Conservation (phyloP, 257 asterid genomes). For the Sherardia arvensis region DNA sequence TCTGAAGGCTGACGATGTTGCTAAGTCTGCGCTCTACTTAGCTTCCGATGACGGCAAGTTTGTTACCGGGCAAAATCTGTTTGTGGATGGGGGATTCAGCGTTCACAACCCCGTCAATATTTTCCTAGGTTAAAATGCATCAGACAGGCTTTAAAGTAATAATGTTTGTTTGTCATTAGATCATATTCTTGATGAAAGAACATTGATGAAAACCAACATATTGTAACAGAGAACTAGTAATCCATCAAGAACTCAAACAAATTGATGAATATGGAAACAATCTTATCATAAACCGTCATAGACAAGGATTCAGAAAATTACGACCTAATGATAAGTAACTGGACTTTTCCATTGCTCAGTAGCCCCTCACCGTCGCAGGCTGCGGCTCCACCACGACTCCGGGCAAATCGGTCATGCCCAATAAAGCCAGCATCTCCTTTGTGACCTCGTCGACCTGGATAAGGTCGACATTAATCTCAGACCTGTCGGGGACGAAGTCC, state of each 20-base stretch:
- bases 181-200: too few relatives aligned
- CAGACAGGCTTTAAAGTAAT: too few relatives aligned
- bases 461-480: slow-evolving; percentile 42
- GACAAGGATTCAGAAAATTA: neutral
- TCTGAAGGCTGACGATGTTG: slow-evolving; percentile 30
- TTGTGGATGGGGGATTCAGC: slow-evolving; percentile 48
- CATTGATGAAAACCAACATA: too few relatives aligned
- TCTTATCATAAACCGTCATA: neutral
- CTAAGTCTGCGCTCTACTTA: slow-evolving; percentile 42
- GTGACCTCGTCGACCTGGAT: slow-evolving; percentile 76
- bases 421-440: slow-evolving; percentile 37
- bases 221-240: too few relatives aligned
- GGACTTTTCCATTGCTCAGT: neutral
- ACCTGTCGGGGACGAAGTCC: slow-evolving; percentile 64
- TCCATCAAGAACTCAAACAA: too few relatives aligned
- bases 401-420: slow-evolving; percentile 59
- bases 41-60: slow-evolving; percentile 44
- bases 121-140: neutral
- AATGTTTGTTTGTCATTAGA: too few relatives aligned
- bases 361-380: slow-evolving; percentile 14
- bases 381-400: slow-evolving; percentile 29
- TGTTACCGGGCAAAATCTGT: slow-evolving; percentile 50
- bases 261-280: neutral
- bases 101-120: slow-evolving; percentile 13
- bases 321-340: neutral